A percentile compares a stretch with the other conserved stretches of the same genome.
phyloP scores from a whole-genome alignment of 2,329 filamentous ascomycete species.

The Stachybotrys elegans region DNA sequence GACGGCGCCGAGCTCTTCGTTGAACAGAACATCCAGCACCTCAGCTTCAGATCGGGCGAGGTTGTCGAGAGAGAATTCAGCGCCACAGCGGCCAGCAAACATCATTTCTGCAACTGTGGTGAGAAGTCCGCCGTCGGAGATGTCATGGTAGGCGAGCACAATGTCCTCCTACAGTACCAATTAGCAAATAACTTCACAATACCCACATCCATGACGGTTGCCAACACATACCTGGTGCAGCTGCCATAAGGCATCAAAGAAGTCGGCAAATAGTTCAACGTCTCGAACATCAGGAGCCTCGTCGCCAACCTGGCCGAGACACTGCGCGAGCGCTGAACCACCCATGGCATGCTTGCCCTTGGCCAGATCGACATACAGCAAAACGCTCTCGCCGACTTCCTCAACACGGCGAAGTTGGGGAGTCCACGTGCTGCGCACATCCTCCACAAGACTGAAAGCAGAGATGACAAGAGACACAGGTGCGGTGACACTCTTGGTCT shows the following conservation, averaged over 20 bases:
- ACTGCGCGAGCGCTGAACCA: slow-evolving; percentile 86
- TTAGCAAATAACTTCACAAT: no score
- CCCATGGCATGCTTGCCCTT: slow-evolving; percentile 76
- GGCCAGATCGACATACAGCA: slow-evolving; percentile 89
- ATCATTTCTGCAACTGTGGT: slow-evolving; percentile 95
- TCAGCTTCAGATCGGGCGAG: slow-evolving; percentile 58
- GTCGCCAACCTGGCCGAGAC: slow-evolving; percentile 79
- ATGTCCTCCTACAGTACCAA: slow-evolving; percentile 42
- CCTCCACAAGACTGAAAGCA: slow-evolving; percentile 78
- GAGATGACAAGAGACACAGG: slow-evolving; percentile 89
- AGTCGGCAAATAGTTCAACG: slow-evolving; percentile 76
- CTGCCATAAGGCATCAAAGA: slow-evolving; percentile 77
- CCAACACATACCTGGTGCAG: slow-evolving; percentile 40
- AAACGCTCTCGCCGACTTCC: slow-evolving; percentile 81
- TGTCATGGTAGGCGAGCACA: slow-evolving; percentile 91
- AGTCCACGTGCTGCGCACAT: slow-evolving; percentile 87
- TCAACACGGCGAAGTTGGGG: slow-evolving; percentile 78
- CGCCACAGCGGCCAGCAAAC: slow-evolving; percentile 89
- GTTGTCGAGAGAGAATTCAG: slow-evolving; percentile 78
- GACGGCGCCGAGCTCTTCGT: slow-evolving; percentile 90
- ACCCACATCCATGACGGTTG: no score
- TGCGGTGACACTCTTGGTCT: slow-evolving; percentile 81
- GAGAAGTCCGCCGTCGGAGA: slow-evolving; percentile 87
- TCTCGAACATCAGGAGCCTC: slow-evolving; percentile 84
- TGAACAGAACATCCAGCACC: slow-evolving; percentile 79